Percentiles rank a stretch among this genome's conserved stretches.
These are phyloP conservation scores for Mucor sp. DNA, from an alignment of 371 early-diverging fungal genomes.

Conservation along the genomic window DNA sequence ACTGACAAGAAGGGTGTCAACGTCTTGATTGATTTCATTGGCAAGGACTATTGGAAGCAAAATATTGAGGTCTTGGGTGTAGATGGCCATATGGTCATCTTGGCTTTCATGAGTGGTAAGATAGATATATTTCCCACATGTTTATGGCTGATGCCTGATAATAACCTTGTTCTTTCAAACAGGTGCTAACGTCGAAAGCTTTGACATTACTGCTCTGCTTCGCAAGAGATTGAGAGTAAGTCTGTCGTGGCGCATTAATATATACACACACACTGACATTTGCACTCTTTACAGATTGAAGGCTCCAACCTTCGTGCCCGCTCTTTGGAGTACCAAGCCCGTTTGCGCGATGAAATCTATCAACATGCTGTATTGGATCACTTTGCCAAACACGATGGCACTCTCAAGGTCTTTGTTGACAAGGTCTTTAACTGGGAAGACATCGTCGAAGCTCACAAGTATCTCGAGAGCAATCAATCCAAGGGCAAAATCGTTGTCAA, in stretches of 20 bases:
- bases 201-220: conserved; percentile 57
- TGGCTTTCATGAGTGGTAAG: conserved; percentile 65
- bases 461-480: conserved; percentile 65
- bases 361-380: conserved; percentile 50
- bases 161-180: too few relatives aligned
- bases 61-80: conserved; percentile 66
- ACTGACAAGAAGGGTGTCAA: conserved; percentile 72
- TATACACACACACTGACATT: neutral
- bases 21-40: conserved; percentile 73
- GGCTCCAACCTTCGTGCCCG: conserved; percentile 75
- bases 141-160: too few relatives aligned
- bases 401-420: conserved; percentile 58
- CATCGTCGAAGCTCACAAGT: conserved; percentile 65
- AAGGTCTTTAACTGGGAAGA: conserved; percentile 67
- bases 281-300: conserved; percentile 47
- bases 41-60: conserved; percentile 64
- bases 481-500: conserved; percentile 64
- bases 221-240: conserved; percentile 66
- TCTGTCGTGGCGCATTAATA: neutral
- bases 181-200: conserved; percentile 49
- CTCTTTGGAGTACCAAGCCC: conserved; percentile 60
- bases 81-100: conserved; percentile 77
- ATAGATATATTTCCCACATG: too few relatives aligned
- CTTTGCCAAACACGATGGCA: conserved; percentile 40
- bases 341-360: conserved; percentile 52